Conservation (phyloP, 2,329 filamentous ascomycete genomes). For the Nakataea oryzae region DNA sequence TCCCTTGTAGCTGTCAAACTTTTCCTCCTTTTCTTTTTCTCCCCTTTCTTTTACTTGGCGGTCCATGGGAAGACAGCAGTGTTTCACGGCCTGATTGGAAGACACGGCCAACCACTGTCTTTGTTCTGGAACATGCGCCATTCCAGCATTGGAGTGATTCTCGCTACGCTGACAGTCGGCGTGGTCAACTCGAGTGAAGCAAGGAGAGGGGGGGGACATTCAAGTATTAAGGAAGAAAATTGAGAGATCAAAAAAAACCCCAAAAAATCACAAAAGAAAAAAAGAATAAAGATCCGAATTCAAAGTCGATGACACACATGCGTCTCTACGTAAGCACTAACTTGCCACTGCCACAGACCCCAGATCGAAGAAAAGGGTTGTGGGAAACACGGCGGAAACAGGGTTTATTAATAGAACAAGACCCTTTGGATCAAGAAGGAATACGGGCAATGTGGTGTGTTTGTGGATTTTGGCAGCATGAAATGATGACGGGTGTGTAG, state of each 20-base stretch:
- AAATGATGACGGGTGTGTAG: too few species aligned
- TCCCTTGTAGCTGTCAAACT: neutral
- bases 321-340: neutral
- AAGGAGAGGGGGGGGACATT: constrained; percentile 24
- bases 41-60: neutral
- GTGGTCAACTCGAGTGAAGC: neutral
- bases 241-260: constrained; percentile 3
- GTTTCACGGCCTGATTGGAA: neutral
- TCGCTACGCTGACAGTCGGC: neutral
- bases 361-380: too few species aligned
- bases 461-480: too few species aligned
- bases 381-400: too few species aligned
- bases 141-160: neutral
- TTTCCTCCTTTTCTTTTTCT: neutral
- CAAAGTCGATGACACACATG: neutral
- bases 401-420: too few species aligned
- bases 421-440: too few species aligned
- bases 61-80: neutral
- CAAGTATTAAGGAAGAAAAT: constrained; percentile 5
- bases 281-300: constrained; percentile 14
- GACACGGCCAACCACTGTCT: neutral
- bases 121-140: neutral
- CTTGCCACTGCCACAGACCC: too few species aligned
- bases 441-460: too few species aligned
- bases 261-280: constrained; percentile 9